Base-by-base conservation (phyloP, 768 basidiomycete species). In the Megacollybia marginata region DNA sequence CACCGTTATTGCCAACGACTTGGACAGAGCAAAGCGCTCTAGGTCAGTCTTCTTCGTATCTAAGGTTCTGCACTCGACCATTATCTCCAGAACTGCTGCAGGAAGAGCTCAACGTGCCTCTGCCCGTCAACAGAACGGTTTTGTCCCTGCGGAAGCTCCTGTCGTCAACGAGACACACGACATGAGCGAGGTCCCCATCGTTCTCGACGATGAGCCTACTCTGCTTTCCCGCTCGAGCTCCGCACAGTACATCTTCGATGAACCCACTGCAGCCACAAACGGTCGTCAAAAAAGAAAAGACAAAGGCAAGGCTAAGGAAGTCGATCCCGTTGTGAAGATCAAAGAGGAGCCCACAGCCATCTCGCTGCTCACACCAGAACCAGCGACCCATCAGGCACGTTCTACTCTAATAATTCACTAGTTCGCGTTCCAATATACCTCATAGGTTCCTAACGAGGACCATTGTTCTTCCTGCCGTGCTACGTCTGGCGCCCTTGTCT, bases 401-500 rank as follows among this genome's bases (percentile, higher is more conserved):
- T 47, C 46, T 38, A 49, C 33, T 42, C 44, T 44, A 45, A 36
- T 42, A 33, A 38, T 40, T 12, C 16, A 47, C 33, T 33, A n/a
- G n/a, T n/a, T 42, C 47, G 33, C 44, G 48, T 45, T 54, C 40
- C 55, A 49, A 44, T 50, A 46, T 36, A 46, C 52, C 46, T 55
- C 47, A 48, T 46, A 79, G 74, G 62, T 75, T 47, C 70, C 70
- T 58, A 90, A 91, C 65, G 82, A 91, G 62, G 88, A 92, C 62
- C 86, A 91, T 59, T 92, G 88, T 61, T 90, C 88, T 54, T 79
- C 88, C 15, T 92, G 88, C 64, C 82, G 84, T 58, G 89, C 85
- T 20, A 69, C 70, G 10, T 60, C 74, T 55, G 95, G 95, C 44
- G 80, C 87, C 42, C 76, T 98, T 53, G 80, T 99, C 16, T 98